A percentile compares a stretch with the other conserved stretches of the same genome.
Conservation (phyloP, 2,329 filamentous ascomycete genomes). For the Corinectria fuckeliana region DNA sequence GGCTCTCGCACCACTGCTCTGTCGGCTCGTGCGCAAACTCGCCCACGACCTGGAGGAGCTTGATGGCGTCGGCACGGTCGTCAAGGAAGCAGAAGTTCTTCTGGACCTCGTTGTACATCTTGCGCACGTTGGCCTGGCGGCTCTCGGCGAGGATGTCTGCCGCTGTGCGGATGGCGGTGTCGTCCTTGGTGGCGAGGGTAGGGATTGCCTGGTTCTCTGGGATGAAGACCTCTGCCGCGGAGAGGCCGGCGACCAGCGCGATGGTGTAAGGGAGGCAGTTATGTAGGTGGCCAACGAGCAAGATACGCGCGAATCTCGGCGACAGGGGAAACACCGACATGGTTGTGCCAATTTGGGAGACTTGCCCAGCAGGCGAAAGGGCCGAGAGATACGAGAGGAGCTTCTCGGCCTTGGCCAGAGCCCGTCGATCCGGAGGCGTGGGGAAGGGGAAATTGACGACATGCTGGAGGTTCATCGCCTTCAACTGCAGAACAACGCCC, state of each 20-base stretch:
- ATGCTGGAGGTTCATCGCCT: constrained; percentile 89
- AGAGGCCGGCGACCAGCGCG: constrained; percentile 85
- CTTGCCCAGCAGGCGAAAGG: constrained; percentile 71
- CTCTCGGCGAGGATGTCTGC: constrained; percentile 76
- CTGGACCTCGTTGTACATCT: constrained; percentile 72
- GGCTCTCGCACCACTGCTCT: constrained; percentile 77
- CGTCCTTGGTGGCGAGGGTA: constrained; percentile 54
- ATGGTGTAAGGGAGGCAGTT: constrained; percentile 85
- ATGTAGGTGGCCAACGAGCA: constrained; percentile 85
- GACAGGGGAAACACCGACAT: constrained; percentile 90
- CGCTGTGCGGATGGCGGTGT: constrained; percentile 62
- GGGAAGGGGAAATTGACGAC: constrained; percentile 96
- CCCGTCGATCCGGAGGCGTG: constrained; percentile 80
- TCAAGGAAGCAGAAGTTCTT: constrained; percentile 82
- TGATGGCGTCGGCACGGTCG: constrained; percentile 85
- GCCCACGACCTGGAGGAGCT: constrained; percentile 85
- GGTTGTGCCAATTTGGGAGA: constrained; percentile 80
- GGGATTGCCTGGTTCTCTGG: constrained; percentile 80
- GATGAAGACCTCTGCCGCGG: constrained; percentile 86
- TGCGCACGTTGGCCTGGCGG: constrained; percentile 67
- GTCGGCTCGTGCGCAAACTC: constrained; percentile 80
- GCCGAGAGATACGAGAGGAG: constrained; percentile 86
- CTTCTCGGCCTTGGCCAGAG: constrained; percentile 83
- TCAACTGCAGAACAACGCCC: constrained; percentile 89
- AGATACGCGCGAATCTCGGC: constrained; percentile 88